A percentile compares a stretch with the other conserved stretches of the same genome.
Conservation (phyloP, 2,329 filamentous ascomycete genomes). For the Tolypocladium guangdongense region DNA sequence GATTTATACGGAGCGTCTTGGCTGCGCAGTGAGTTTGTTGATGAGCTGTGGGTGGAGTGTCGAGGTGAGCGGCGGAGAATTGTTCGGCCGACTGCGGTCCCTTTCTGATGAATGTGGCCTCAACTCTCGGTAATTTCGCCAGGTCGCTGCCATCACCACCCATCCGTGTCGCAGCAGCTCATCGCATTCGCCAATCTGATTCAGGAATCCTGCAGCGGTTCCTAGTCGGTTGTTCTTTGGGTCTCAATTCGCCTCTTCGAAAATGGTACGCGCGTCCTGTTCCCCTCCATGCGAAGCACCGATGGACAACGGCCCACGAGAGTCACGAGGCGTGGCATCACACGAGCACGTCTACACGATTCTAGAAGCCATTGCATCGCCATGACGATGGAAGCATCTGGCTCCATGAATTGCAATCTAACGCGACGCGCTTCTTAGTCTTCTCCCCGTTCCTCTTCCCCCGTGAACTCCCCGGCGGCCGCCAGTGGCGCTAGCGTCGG, state of each 20-base stretch:
- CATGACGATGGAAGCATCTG: not conserved
- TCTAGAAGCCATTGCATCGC: not conserved
- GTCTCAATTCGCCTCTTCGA: slow-evolving; percentile 8
- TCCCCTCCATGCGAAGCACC: not conserved
- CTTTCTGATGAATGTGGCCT: slow-evolving; percentile 34
- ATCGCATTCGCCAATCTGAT: slow-evolving; percentile 13
- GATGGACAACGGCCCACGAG: not conserved
- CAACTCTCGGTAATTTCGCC: slow-evolving; percentile 23
- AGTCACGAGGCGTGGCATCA: not conserved
- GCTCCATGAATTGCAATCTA: not conserved
- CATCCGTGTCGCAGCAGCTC: slow-evolving; percentile 8
- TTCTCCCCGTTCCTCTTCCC: slow-evolving; percentile 50
- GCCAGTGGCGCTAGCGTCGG: slow-evolving; percentile 59
- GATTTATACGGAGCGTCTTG: too few relatives aligned
- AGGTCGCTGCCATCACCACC: slow-evolving; percentile 10
- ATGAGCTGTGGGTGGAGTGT: too few relatives aligned
- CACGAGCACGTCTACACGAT: slow-evolving; percentile 1
- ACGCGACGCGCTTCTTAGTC: slow-evolving; percentile 26
- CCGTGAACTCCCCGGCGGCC: slow-evolving; percentile 42
- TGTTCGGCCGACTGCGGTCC: slow-evolving; percentile 15
- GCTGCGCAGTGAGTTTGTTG: too few relatives aligned
- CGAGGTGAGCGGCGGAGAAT: slow-evolving; percentile 17
- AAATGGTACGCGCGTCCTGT: slow-evolving; percentile 19
- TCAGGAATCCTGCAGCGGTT: slow-evolving; percentile 24
- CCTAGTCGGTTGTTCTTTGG: slow-evolving; percentile 11